Evolutionary conservation across 805 yeast species (phyloP).

Genomic region (Myxozyma udenii): DNA sequence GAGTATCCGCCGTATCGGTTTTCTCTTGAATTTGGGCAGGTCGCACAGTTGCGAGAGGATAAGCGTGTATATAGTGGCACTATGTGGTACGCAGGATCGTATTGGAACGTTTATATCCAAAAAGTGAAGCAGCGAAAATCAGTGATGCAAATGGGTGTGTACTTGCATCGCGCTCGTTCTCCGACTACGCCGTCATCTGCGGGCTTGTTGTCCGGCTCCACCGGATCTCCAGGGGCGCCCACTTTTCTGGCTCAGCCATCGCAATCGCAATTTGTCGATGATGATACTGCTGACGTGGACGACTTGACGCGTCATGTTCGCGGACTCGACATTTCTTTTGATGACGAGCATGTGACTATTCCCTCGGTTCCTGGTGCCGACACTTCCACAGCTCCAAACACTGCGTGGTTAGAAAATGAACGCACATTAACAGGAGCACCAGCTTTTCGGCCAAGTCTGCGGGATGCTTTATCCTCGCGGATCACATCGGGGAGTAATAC

Average conservation of each 20-base stretch:
- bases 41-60: constrained; percentile 46
- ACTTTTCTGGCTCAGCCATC: not conserved
- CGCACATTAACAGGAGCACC: not conserved
- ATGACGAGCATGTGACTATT: not conserved
- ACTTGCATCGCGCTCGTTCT: constrained; percentile 49
- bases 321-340: not conserved
- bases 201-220: constrained; percentile 11
- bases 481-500: not conserved
- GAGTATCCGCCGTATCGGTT: constrained; percentile 54
- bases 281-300: not conserved
- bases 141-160: constrained; percentile 53
- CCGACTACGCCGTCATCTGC: constrained; percentile 5
- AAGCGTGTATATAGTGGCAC: constrained; percentile 52
- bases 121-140: constrained; percentile 44
- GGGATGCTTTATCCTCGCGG: not conserved
- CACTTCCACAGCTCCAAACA: not conserved
- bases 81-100: constrained; percentile 61
- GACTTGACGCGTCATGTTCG: not conserved
- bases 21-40: constrained; percentile 51
- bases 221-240: too few species aligned
- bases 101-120: constrained; percentile 56
- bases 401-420: not conserved
- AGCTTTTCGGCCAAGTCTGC: not conserved
- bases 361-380: not conserved
- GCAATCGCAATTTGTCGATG: not conserved